Base-by-base conservation (phyloP, 139 green algal genomes). In the Chlamydomonas incerta region DNA sequence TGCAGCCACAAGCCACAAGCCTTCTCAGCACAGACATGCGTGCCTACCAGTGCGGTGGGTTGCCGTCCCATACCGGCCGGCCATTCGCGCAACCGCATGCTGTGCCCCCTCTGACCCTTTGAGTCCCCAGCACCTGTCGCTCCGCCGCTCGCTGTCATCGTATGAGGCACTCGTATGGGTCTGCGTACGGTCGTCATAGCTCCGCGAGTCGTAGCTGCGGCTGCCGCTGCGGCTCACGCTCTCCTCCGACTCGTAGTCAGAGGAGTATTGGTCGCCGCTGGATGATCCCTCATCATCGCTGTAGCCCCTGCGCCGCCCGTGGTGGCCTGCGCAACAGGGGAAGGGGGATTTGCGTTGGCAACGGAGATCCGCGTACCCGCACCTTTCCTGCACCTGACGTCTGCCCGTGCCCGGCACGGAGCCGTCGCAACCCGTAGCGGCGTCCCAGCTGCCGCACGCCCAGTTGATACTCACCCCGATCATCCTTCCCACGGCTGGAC, bases 231-330 rank as follows among this genome's bases (percentile, higher is more conserved):
- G 47, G 46, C 47, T 76, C 6, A 24, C 77, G n/a, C 77, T 83
- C 31, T 67, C 62, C 31, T 75, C 79, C 0, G 79, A 85, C n/a
- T 68, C 79, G 55, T 85, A 85, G 47, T 58, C 79, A 10, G 79
- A 85, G 14, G 65, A 75, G 63, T 85, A 85, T 34, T 76, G 79
- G 33, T 85, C 63, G 35, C 76, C 77, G n/a, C 77, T 83, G 63
- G 73, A n/a, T 72, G 57, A 17, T 28, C 26, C 23, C 57, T 57
- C 33, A 47, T 83, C 77, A 34, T 74, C 77, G 62, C n/a, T 65
- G 63, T 72, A 41, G 14, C 72, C 41, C 11, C 26, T 34, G 5
- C 31, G 77, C 28, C 60, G 63, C 20, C 63, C 18, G 13, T 65
- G 60, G 8, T n/a, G 37, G 10, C 63, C 77, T 83, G 77, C 63